A percentile compares a stretch with the other conserved stretches of the same genome.
phyloP scores from a whole-genome alignment of 805 yeast genomes.

The Suhomyces kilbournensis region DNA sequence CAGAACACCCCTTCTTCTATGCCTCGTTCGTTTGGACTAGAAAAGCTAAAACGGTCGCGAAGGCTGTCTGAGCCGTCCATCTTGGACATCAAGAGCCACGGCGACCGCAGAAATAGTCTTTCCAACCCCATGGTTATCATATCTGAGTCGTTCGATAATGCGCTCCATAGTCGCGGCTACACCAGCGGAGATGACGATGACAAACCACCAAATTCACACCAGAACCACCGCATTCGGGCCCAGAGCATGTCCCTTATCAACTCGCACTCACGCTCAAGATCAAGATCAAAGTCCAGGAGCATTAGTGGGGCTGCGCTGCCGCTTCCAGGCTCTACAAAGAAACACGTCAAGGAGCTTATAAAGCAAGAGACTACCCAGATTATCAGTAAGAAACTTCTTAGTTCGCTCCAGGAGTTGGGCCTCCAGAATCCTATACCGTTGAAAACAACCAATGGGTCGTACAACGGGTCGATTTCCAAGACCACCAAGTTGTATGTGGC shows the following conservation, averaged over 20 bases:
- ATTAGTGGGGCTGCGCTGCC: not conserved
- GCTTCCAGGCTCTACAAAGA: conserved; percentile 14
- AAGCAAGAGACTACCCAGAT: conserved; percentile 38
- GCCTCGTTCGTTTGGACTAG: conserved; percentile 15
- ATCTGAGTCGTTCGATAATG: conserved; percentile 11
- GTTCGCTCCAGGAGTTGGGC: conserved; percentile 33
- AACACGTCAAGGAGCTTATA: conserved; percentile 35
- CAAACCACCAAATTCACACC: not conserved
- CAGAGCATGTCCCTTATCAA: conserved; percentile 7
- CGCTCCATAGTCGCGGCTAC: not conserved
- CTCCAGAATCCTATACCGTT: conserved; percentile 39
- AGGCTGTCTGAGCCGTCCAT: conserved; percentile 24
- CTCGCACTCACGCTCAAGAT: conserved; percentile 7
- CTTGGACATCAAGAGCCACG: conserved; percentile 15
- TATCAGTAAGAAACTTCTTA: conserved; percentile 31
- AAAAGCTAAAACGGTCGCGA: conserved; percentile 25
- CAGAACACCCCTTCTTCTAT: not conserved
- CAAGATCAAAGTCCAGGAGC: conserved; percentile 7
- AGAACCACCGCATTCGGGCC: conserved; percentile 3
- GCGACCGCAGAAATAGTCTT: conserved; percentile 19
- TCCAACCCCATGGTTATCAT: conserved; percentile 21
- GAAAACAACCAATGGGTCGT: conserved; percentile 23
- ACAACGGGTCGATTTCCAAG: conserved; percentile 25
- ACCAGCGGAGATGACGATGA: not conserved
- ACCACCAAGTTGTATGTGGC: conserved; percentile 32